A percentile compares a stretch with the other conserved stretches of the same genome.
Conservation (phyloP, 1,139 yeast species). For the Debaryomyces sp. region DNA sequence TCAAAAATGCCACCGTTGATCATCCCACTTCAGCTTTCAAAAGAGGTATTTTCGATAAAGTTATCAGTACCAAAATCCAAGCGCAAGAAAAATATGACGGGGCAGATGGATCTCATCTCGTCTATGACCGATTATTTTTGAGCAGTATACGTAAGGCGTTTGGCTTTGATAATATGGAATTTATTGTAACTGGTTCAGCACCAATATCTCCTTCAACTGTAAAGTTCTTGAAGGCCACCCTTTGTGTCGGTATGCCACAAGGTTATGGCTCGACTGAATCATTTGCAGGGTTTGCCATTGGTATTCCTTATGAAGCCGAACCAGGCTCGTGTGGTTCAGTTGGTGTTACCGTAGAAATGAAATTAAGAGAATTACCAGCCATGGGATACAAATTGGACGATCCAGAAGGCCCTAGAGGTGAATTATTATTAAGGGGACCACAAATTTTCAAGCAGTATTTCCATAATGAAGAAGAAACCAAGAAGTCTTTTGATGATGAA, state of each 20-base stretch:
- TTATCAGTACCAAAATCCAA: conserved; percentile 21
- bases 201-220: conserved; percentile 68
- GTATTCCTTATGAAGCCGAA: conserved; percentile 45
- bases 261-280: conserved; percentile 84
- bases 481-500: conserved; percentile 25
- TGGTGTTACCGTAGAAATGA: conserved; percentile 54
- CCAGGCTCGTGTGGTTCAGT: conserved; percentile 70
- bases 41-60: conserved; percentile 21
- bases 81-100: conserved; percentile 23
- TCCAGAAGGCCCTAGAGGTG: conserved; percentile 51
- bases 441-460: conserved; percentile 64
- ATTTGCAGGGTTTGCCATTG: conserved; percentile 61
- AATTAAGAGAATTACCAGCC: conserved; percentile 66
- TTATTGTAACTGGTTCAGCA: conserved; percentile 68
- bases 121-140: conserved; percentile 54
- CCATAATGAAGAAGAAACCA: conserved; percentile 48
- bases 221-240: conserved; percentile 61
- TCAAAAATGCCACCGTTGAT: conserved; percentile 39
- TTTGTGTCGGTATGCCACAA: conserved; percentile 61
- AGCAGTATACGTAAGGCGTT: conserved; percentile 55
- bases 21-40: conserved; percentile 20
- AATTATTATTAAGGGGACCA: conserved; percentile 68
- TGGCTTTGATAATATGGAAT: conserved; percentile 55
- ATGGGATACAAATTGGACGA: conserved; percentile 59
- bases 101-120: conserved; percentile 26